Conservation (phyloP, 164 flowering plant genomes). For the Annona cherimola region DNA sequence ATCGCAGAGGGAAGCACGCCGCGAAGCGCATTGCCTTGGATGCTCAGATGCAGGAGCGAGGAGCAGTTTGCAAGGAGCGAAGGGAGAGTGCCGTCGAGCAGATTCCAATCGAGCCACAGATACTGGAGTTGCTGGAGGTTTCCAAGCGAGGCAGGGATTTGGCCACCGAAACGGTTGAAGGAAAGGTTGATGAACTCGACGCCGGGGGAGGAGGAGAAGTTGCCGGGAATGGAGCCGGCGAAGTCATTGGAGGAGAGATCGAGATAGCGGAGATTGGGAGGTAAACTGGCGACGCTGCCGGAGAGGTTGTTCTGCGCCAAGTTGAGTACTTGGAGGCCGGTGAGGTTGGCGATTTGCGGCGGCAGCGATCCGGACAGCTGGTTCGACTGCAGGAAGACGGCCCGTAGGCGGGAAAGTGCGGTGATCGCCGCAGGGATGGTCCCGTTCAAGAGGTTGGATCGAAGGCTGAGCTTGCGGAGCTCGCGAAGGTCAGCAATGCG, state of each 20-base stretch:
- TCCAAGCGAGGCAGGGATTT: slow-evolving; percentile 65
- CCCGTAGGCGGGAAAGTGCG: slow-evolving; percentile 30
- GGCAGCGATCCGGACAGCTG: slow-evolving; percentile 42
- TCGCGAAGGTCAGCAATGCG: slow-evolving; percentile 30
- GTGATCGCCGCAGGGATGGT: slow-evolving; percentile 39
- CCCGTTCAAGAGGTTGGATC: slow-evolving; percentile 42
- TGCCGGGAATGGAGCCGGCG: slow-evolving; percentile 51
- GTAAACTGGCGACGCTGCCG: slow-evolving; percentile 32
- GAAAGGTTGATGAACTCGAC: slow-evolving; percentile 64
- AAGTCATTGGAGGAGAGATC: slow-evolving; percentile 58
- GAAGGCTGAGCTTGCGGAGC: slow-evolving; percentile 70
- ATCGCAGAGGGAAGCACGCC: no score
- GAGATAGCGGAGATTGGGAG: slow-evolving; percentile 32
- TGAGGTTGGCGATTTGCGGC: slow-evolving; percentile 27
- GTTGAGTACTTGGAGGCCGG: slow-evolving; percentile 33
- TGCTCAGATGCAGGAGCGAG: slow-evolving; percentile 63
- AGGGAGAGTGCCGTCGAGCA: slow-evolving; percentile 64
- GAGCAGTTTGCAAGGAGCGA: slow-evolving; percentile 65
- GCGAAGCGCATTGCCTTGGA: no score
- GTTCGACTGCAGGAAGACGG: slow-evolving; percentile 44
- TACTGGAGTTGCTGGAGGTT: slow-evolving; percentile 48
- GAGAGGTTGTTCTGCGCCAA: slow-evolving; percentile 38
- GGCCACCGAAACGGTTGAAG: slow-evolving; percentile 46
- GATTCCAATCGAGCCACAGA: slow-evolving; percentile 63
- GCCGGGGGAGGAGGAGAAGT: slow-evolving; percentile 27